phyloP scores from a whole-genome alignment of 2,329 filamentous ascomycete genomes.

The Taxawa tesnikishii region DNA sequence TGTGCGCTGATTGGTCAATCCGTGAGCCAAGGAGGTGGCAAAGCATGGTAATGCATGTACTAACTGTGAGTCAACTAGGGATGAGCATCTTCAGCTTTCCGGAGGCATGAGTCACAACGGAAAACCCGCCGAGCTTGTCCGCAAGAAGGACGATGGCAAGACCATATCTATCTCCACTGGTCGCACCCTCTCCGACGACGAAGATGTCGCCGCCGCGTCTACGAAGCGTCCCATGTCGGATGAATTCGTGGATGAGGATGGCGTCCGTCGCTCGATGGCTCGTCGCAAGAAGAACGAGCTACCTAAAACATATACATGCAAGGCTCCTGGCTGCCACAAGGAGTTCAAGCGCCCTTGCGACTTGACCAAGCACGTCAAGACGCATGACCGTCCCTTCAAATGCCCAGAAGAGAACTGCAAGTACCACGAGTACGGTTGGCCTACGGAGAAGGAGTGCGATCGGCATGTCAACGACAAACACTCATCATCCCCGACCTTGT shows the following conservation, averaged over 20 bases:
- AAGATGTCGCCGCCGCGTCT: constrained; percentile 40
- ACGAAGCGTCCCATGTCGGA: constrained; percentile 45
- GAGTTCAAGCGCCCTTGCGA: constrained; percentile 96
- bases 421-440: constrained; percentile 82
- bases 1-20: neutral
- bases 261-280: constrained; percentile 84
- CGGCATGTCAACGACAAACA: constrained; percentile 96
- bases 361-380: constrained; percentile 96
- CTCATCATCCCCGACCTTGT: constrained; percentile 65
- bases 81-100: constrained; percentile 65
- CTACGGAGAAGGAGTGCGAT: constrained; percentile 94
- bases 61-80: constrained; percentile 26
- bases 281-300: constrained; percentile 81
- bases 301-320: constrained; percentile 28
- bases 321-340: constrained; percentile 79
- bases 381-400: constrained; percentile 93
- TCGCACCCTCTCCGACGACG: constrained; percentile 38
- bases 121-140: constrained; percentile 70
- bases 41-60: constrained; percentile 8
- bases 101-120: constrained; percentile 75
- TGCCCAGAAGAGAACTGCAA: constrained; percentile 75
- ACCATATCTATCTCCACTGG: constrained; percentile 56
- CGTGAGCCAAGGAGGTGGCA: neutral
- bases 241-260: constrained; percentile 65
- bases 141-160: constrained; percentile 68